Conservation (phyloP, 116 monocot species). For the Posidonia oceanica region DNA sequence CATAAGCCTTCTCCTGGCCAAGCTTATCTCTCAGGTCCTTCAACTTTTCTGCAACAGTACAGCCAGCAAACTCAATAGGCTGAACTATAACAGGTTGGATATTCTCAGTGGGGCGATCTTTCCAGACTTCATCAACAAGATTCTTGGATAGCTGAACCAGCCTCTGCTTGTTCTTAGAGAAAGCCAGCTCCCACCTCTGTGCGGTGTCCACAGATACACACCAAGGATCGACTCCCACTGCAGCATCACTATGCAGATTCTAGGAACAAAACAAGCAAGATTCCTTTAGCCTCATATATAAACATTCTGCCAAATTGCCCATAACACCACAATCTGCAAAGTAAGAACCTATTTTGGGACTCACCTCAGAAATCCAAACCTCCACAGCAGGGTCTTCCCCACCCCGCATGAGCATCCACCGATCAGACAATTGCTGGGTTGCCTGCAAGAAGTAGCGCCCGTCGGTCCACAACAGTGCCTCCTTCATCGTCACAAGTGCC, state of each 20-base stretch:
- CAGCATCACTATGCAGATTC: conserved; percentile 71
- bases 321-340: too few relatives aligned
- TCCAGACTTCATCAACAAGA: conserved; percentile 90
- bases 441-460: conserved; percentile 97
- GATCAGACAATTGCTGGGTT: conserved; percentile 56
- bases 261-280: conserved; percentile 17
- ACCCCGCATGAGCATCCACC: conserved; percentile 88
- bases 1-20: conserved; percentile 45
- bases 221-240: conserved; percentile 87
- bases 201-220: conserved; percentile 87
- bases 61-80: conserved; percentile 69
- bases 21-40: conserved; percentile 63
- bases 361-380: conserved; percentile 82
- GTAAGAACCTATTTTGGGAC: background rate
- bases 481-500: conserved; percentile 75
- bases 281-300: background rate
- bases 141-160: conserved; percentile 63
- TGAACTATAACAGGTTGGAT: conserved; percentile 55
- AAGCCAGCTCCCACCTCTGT: conserved; percentile 64
- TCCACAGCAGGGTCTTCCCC: conserved; percentile 78
- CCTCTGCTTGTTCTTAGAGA: conserved; percentile 66
- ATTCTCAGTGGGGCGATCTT: conserved; percentile 51
- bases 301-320: too few relatives aligned
- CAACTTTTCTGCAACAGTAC: conserved; percentile 66
- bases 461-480: conserved; percentile 93